Percentiles rank a stretch among this genome's conserved stretches.
These are phyloP conservation scores for Colletotrichum musicola DNA, from an alignment of 2,329 filamentous ascomycete genomes.

Conservation along the genomic window DNA sequence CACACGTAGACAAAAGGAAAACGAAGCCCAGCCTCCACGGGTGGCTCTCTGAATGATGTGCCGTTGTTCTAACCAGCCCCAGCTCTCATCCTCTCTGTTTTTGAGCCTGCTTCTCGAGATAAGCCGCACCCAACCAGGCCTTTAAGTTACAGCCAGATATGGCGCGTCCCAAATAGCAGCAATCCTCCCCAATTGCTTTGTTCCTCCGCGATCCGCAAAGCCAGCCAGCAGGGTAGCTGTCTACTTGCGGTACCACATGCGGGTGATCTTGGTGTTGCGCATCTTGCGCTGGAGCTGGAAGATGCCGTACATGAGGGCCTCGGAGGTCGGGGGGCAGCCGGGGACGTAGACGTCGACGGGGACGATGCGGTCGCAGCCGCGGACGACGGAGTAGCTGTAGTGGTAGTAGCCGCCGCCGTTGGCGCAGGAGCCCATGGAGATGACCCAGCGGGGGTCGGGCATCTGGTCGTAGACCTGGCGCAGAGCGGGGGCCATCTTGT, in stretches of 20 bases:
- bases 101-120: neutral
- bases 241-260: slow-evolving; percentile 72
- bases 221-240: slow-evolving; percentile 5
- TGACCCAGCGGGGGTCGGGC: slow-evolving; percentile 90
- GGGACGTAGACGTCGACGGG: slow-evolving; percentile 86
- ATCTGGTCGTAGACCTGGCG: slow-evolving; percentile 96
- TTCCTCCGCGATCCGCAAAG: neutral
- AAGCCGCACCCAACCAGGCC: neutral
- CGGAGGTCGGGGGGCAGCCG: slow-evolving; percentile 74
- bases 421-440: slow-evolving; percentile 86
- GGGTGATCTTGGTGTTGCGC: slow-evolving; percentile 67
- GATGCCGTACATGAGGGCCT: slow-evolving; percentile 77
- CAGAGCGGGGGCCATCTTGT: slow-evolving; percentile 95
- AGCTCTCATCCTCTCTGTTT: neutral
- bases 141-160: neutral
- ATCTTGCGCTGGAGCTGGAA: slow-evolving; percentile 85
- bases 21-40: slow-evolving; percentile 24
- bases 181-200: neutral
- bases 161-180: neutral
- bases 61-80: slow-evolving; percentile 9
- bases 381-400: slow-evolving; percentile 81
- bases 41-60: slow-evolving; percentile 12
- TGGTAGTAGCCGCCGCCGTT: slow-evolving; percentile 91
- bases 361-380: slow-evolving; percentile 81
- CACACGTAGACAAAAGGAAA: slow-evolving; percentile 35